phyloP scores from a whole-genome alignment of 495 filamentous ascomycete genomes.

The Aspergillus nanangensis region DNA sequence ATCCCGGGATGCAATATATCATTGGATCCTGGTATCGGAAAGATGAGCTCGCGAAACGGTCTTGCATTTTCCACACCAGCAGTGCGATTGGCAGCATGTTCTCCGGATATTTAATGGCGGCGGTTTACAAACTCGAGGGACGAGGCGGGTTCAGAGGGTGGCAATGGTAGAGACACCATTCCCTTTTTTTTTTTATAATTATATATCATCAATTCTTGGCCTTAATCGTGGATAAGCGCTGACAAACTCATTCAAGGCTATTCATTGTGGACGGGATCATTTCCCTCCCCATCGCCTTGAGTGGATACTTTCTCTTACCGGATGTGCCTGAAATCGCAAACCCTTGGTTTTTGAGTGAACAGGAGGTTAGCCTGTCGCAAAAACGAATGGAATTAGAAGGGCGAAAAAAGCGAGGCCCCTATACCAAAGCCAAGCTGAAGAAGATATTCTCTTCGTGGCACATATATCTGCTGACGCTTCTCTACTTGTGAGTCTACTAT shows the following conservation, averaged over 20 bases:
- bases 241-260: conserved; percentile 18
- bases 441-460: conserved; percentile 53
- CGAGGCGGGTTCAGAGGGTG: conserved; percentile 43
- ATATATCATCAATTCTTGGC: background rate
- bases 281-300: conserved; percentile 43
- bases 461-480: conserved; percentile 40
- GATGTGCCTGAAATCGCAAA: conserved; percentile 57
- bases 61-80: conserved; percentile 59
- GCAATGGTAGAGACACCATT: conserved; percentile 28
- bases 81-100: conserved; percentile 53
- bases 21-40: conserved; percentile 49
- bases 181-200: background rate
- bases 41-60: conserved; percentile 52
- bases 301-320: conserved; percentile 56
- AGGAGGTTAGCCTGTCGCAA: conserved; percentile 39
- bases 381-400: conserved; percentile 47
- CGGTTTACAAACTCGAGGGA: conserved; percentile 47
- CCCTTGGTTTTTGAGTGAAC: conserved; percentile 44
- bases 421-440: conserved; percentile 43
- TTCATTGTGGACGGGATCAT: conserved; percentile 44
- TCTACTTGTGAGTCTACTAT: conserved; percentile 33
- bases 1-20: conserved; percentile 44
- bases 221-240: background rate
- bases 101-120: conserved; percentile 54
- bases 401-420: conserved; percentile 37